Evolutionary conservation across 2,329 filamentous ascomycete species (phyloP), one percentile per base, ranked within the genome.

Genomic region (Trichoderma sp.): DNA sequence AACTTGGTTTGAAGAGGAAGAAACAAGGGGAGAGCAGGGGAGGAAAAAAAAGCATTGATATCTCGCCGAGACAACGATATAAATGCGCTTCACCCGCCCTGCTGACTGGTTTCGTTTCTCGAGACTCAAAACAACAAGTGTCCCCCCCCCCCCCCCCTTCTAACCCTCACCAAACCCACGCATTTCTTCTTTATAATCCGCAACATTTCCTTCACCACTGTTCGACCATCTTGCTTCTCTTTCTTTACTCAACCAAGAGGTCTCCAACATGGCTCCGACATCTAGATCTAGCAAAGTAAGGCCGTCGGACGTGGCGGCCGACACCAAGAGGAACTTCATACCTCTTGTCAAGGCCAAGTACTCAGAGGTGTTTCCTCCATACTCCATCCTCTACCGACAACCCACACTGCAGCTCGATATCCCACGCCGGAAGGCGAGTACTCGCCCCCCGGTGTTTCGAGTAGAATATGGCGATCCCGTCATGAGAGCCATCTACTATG

Each of bases 291-390:
- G 74, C 68, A 74, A 75, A 35, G 75, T 78, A 59, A 75, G 76
- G 73, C 78, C 79, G 35, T 79, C 89, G 48, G 90, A 92, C 71
- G 87, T 93, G 64, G 90, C 90, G 65, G 86, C 87, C 29, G 90
- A 92, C 76, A 90, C 89, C n/a, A 92, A 92, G 78, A 85, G 84
- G 72, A 84, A 84, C 68, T 91, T 89, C 75, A 89, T 92, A 71
- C 90, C 90, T 17, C 80, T 85, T 70, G 87, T 92, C 72, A 85
- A 83, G 73, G 80, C 83, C 39, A 81, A 86, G 74, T 88, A 85
- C 78, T 82, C 79, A 68, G 80, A 82, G 67, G 78, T 79, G 73
- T 91, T 81, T 82, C 83, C 83, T 17, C 83, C 84, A 5, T 84
- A 82, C 71, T 92, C 89, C 3, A 84, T 86, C 72, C 81, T 90